These are phyloP conservation scores for Cercophora samala DNA, from an alignment of 495 filamentous ascomycete species.

Conservation along the genomic window DNA sequence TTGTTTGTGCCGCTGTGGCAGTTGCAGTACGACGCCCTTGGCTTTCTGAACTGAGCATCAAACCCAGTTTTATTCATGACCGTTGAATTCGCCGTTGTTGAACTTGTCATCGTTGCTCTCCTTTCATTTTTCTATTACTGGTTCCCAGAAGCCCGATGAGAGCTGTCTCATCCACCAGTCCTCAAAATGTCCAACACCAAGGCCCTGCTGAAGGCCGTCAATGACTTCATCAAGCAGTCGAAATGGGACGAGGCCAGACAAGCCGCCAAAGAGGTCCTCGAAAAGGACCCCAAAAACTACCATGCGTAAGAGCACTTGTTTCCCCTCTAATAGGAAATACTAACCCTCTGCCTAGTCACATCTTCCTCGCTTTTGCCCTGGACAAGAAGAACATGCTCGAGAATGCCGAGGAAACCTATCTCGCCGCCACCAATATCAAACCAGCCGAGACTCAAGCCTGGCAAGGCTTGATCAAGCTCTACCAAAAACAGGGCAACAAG, in stretches of 20 bases:
- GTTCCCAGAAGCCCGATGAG: not conserved
- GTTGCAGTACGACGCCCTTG: not conserved
- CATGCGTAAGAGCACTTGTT: constrained; percentile 57
- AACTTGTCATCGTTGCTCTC: not conserved
- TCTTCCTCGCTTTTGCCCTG: constrained; percentile 77
- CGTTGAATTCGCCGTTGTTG: not conserved
- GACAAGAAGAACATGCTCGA: constrained; percentile 69
- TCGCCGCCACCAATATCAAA: constrained; percentile 61
- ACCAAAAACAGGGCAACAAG: constrained; percentile 66
- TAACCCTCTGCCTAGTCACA: constrained; percentile 49
- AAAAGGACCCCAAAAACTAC: constrained; percentile 74
- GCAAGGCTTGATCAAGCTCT: constrained; percentile 86
- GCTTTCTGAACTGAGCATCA: not conserved
- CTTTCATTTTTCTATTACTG: not conserved
- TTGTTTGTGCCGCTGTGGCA: not conserved
- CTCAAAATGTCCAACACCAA: constrained; percentile 57
- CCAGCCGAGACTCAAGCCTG: constrained; percentile 63
- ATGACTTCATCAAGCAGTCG: constrained; percentile 70
- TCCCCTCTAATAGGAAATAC: not conserved
- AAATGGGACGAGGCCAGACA: constrained; percentile 72
- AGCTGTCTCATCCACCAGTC: not conserved
- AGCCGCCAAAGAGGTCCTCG: constrained; percentile 62
- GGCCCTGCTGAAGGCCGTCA: constrained; percentile 77
- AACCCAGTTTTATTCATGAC: not conserved
- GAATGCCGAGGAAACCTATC: constrained; percentile 71